phyloP scores from a whole-genome alignment of 83 land plant species.

The Picea abies region DNA sequence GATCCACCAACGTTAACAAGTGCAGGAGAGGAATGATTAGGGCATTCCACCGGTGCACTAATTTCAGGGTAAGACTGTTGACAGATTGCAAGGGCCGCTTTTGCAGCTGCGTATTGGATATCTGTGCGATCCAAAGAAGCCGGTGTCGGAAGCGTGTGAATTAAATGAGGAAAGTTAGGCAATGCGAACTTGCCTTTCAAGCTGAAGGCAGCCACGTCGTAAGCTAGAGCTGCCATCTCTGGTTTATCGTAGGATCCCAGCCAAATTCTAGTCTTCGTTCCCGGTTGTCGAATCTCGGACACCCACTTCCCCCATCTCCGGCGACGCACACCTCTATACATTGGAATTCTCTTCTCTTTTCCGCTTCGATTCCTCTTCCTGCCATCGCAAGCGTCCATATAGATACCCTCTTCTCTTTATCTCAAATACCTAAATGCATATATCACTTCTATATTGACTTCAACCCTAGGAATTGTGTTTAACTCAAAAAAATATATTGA shows the following conservation, averaged over 20 bases:
- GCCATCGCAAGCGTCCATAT: too few species aligned
- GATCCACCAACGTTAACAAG: too few species aligned
- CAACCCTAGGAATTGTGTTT: too few species aligned
- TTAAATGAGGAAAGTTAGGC: constrained; percentile 62
- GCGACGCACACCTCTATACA: background rate
- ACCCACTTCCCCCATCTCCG: background rate
- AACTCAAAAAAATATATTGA: too few species aligned
- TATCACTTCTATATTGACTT: too few species aligned
- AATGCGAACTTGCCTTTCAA: constrained; percentile 45
- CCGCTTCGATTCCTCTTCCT: too few species aligned
- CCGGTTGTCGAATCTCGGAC: background rate
- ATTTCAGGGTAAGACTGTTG: constrained; percentile 7
- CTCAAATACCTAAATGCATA: too few species aligned
- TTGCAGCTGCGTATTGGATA: constrained; percentile 55
- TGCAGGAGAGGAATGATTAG: background rate
- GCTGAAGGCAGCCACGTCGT: background rate
- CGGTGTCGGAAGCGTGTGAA: constrained; percentile 45
- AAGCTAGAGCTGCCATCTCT: constrained; percentile 28
- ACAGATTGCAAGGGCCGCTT: constrained; percentile 51
- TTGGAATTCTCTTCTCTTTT: constrained; percentile 46
- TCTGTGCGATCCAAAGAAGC: constrained; percentile 29
- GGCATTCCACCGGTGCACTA: too few species aligned
- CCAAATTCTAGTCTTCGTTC: background rate
- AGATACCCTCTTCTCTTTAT: too few species aligned
- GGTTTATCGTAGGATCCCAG: constrained; percentile 29